These are phyloP conservation scores for Mycocentrospora acerina DNA, from an alignment of 2,329 filamentous ascomycete genomes.

Conservation along the genomic window DNA sequence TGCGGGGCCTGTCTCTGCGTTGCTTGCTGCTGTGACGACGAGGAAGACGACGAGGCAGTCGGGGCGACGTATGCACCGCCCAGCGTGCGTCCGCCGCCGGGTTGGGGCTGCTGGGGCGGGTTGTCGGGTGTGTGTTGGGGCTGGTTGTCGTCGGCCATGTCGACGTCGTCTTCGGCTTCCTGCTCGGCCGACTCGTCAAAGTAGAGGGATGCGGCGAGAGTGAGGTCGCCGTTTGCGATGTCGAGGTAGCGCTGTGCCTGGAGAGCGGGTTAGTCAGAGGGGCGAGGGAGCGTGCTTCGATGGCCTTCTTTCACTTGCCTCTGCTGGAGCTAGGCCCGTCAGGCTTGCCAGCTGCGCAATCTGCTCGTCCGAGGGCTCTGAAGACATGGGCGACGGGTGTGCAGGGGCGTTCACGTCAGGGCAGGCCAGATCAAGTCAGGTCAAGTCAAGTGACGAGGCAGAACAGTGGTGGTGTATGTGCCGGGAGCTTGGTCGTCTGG, in stretches of 20 bases:
- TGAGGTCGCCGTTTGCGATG: constrained; percentile 49
- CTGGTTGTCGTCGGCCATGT: constrained; percentile 40
- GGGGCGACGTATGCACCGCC: constrained; percentile 38
- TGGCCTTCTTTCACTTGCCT: constrained; percentile 32
- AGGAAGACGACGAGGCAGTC: constrained; percentile 26
- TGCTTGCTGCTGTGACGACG: constrained; percentile 25
- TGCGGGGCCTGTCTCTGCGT: constrained; percentile 29
- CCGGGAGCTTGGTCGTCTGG: constrained; percentile 3
- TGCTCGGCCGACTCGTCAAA: constrained; percentile 40
- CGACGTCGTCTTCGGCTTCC: constrained; percentile 28
- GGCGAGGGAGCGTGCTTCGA: constrained; percentile 27
- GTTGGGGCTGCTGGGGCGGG: constrained; percentile 22
- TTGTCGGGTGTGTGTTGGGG: constrained; percentile 18
- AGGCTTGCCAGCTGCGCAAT: constrained; percentile 40
- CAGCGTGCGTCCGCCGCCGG: constrained; percentile 41
- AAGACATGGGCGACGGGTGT: constrained; percentile 29
- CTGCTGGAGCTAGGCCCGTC: constrained; percentile 35
- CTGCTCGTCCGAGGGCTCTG: constrained; percentile 33
- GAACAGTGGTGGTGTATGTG: background rate
- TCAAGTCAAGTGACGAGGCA: background rate
- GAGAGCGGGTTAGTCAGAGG: constrained; percentile 23
- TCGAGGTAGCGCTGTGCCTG: constrained; percentile 49
- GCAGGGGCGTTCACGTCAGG: too few species aligned
- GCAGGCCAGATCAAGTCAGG: too few species aligned
- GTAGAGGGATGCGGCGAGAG: constrained; percentile 48